Conservation (phyloP, 768 basidiomycete species). For the Amanita rubescens region DNA sequence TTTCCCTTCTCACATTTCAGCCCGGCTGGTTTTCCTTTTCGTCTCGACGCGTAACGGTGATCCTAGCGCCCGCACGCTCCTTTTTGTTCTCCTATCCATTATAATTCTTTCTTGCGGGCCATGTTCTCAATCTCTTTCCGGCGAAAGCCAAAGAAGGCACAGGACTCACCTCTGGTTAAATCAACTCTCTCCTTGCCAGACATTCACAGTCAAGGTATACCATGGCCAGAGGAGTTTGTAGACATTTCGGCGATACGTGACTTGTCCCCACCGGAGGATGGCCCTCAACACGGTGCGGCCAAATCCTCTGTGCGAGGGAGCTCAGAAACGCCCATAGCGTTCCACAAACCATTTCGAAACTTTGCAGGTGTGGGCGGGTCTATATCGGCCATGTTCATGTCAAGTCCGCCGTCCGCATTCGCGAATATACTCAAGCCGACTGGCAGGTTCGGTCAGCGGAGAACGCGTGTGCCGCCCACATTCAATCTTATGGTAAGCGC, state of each 20-base stretch:
- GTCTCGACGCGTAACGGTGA: neutral
- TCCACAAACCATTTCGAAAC: conserved; percentile 77
- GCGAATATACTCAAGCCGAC: conserved; percentile 33
- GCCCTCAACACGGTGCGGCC: conserved; percentile 55
- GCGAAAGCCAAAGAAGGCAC: conserved; percentile 53
- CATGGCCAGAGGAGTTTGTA: conserved; percentile 81
- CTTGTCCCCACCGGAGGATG: conserved; percentile 29
- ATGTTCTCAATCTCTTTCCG: conserved; percentile 84
- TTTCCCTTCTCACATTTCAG: neutral
- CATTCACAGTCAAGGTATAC: conserved; percentile 65
- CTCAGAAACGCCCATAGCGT: conserved; percentile 53
- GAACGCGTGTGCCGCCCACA: conserved; percentile 60
- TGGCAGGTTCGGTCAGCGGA: conserved; percentile 54
- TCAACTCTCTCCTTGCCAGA: conserved; percentile 80
- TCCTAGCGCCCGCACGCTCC: neutral
- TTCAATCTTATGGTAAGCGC: conserved; percentile 80
- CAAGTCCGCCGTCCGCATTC: conserved; percentile 54
- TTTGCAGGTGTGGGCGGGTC: conserved; percentile 41
- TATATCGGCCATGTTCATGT: conserved; percentile 70
- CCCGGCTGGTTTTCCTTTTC: neutral
- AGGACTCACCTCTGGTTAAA: conserved; percentile 44
- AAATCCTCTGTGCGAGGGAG: conserved; percentile 56
- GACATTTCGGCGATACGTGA: conserved; percentile 61
- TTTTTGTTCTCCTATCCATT: conserved; percentile 13
- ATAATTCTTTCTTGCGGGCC: conserved; percentile 16